These are phyloP conservation scores for Penicillium polonicum DNA, from an alignment of 2,329 filamentous ascomycete species.

Conservation along the genomic window DNA sequence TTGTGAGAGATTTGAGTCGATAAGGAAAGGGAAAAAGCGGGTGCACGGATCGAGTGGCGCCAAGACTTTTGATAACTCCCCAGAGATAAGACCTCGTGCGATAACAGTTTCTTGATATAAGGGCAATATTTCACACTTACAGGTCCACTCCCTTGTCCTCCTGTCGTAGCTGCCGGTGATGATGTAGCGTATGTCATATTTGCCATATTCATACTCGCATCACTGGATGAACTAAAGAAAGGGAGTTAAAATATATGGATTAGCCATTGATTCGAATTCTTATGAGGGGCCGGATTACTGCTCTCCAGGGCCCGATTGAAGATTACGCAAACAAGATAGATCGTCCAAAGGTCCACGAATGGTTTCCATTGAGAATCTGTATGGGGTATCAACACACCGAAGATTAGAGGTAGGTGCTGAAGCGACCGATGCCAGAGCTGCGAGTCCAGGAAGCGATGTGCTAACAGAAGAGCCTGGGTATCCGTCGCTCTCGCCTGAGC, in stretches of 20 bases:
- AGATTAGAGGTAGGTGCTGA: slow-evolving; percentile 52
- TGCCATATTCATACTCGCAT: slow-evolving; percentile 54
- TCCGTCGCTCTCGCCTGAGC: slow-evolving; percentile 26
- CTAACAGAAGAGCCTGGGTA: slow-evolving; percentile 36
- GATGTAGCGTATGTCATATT: slow-evolving; percentile 63
- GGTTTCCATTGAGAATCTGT: neutral
- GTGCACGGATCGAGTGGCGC: slow-evolving; percentile 36
- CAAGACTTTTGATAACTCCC: slow-evolving; percentile 33
- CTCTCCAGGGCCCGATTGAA: neutral
- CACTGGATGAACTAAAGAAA: slow-evolving; percentile 37
- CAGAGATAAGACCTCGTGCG: slow-evolving; percentile 26
- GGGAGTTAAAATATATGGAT: slow-evolving; percentile 8
- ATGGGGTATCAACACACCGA: slow-evolving; percentile 44
- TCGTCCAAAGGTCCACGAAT: neutral
- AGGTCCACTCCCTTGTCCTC: slow-evolving; percentile 56
- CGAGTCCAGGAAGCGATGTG: slow-evolving; percentile 56
- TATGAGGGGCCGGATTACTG: slow-evolving; percentile 12
- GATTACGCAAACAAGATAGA: slow-evolving; percentile 1
- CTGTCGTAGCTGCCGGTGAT: slow-evolving; percentile 64
- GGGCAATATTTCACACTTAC: slow-evolving; percentile 34
- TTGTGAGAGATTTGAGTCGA: slow-evolving; percentile 47
- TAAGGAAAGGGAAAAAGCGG: slow-evolving; percentile 46
- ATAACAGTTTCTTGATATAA: slow-evolving; percentile 15
- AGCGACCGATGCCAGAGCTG: slow-evolving; percentile 59
- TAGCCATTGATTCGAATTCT: slow-evolving; percentile 19